These are phyloP conservation scores for Hymenoscyphus fraxineus DNA, from an alignment of 2,329 filamentous ascomycete species.

Conservation along the genomic window DNA sequence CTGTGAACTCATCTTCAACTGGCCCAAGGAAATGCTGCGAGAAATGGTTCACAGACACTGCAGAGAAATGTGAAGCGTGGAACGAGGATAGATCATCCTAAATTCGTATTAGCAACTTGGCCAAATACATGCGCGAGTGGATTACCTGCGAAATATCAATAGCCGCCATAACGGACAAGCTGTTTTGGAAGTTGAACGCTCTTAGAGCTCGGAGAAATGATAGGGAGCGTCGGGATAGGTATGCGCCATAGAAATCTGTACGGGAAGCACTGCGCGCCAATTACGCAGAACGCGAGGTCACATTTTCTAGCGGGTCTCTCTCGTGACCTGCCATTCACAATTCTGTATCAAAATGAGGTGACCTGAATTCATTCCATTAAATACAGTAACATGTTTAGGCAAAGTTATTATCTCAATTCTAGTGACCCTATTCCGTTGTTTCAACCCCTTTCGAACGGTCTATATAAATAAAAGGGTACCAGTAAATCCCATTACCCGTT, in stretches of 20 bases:
- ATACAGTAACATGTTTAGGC: too few relatives aligned
- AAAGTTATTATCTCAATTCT: too few relatives aligned
- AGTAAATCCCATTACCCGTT: too few relatives aligned
- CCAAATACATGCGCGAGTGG: slow-evolving; percentile 5
- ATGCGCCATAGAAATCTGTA: neutral
- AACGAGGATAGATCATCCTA: slow-evolving; percentile 32
- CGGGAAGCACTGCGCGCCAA: neutral
- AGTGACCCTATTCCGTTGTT: too few relatives aligned
- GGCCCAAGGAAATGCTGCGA: slow-evolving; percentile 42
- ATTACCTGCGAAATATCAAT: slow-evolving; percentile 41
- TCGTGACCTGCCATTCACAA: too few relatives aligned
- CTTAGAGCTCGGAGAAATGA: neutral
- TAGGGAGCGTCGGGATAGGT: neutral
- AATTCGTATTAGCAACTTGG: slow-evolving; percentile 12
- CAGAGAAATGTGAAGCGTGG: slow-evolving; percentile 30
- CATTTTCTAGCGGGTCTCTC: neutral
- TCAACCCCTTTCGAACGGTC: too few relatives aligned
- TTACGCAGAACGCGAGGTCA: slow-evolving; percentile 5
- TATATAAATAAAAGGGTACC: too few relatives aligned
- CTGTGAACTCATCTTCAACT: slow-evolving; percentile 46
- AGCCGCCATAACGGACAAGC: slow-evolving; percentile 21
- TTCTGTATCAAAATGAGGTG: too few relatives aligned
- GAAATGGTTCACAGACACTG: slow-evolving; percentile 51
- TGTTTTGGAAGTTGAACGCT: neutral
- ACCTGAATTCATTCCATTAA: too few relatives aligned